Evolutionary conservation across 2,329 filamentous ascomycete genomes (phyloP).

Genomic region (Calonectria multiphialidica): DNA sequence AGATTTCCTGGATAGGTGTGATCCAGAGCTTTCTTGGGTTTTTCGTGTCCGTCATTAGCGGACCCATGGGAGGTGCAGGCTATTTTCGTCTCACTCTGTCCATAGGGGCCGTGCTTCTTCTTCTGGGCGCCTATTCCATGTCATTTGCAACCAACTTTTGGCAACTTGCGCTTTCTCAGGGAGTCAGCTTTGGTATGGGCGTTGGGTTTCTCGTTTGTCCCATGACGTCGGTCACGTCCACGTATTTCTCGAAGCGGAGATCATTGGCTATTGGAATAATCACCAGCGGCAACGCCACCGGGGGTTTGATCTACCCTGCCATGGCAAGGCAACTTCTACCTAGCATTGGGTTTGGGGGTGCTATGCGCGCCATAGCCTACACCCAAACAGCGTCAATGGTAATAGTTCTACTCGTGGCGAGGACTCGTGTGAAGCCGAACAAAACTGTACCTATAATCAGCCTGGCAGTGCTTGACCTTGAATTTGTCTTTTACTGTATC

Average conservation of each 20-base stretch:
- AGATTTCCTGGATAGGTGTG: slow-evolving; percentile 14
- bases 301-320: not conserved
- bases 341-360: not conserved
- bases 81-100: not conserved
- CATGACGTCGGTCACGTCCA: not conserved
- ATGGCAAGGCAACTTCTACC: slow-evolving; percentile 12
- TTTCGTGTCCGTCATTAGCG: not conserved
- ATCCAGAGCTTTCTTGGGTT: slow-evolving; percentile 5
- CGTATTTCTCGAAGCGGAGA: slow-evolving; percentile 3
- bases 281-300: not conserved
- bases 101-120: not conserved
- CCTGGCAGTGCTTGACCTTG: not conserved
- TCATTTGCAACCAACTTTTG: slow-evolving; percentile 3
- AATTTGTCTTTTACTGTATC: not conserved
- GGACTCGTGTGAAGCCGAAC: not conserved
- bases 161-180: slow-evolving; percentile 10
- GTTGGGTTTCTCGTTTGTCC: slow-evolving; percentile 1
- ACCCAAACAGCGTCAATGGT: not conserved
- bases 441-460: not conserved
- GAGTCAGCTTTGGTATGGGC: not conserved
- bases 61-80: not conserved
- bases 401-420: not conserved
- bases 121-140: not conserved
- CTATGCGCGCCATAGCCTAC: not conserved
- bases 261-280: slow-evolving; percentile 7